Evolutionary conservation across 2,329 filamentous ascomycete species (phyloP), one percentile per base, ranked within the genome.

Genomic region (Elsinoe ampelina): DNA sequence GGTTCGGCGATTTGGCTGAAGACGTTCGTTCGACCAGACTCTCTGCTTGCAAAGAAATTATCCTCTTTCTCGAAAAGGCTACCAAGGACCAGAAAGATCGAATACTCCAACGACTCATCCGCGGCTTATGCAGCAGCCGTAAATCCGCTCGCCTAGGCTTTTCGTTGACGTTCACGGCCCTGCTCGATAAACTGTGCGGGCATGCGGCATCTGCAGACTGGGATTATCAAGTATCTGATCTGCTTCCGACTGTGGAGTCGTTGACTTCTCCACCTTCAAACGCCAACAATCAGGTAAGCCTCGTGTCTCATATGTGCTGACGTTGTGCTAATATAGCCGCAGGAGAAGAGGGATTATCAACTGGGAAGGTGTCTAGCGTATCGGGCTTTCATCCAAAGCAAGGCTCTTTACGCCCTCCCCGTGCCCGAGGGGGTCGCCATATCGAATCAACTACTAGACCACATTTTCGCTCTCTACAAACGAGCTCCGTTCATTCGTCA

Each of bases 141-240:
- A 95, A 95, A 73, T 89, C 88, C 11, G 89, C 92, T 15, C 81
- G 93, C 22, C 75, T 93, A 52, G 93, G 93, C 2, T 96, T 95
- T 69, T 52, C 48, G 12, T 34, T 52, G 15, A 34, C 48, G 13
- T 39, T 52, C 12, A 39, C 48, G 48, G 48, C 48, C 48, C 38
- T 52, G 12, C 51, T 74, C 78, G 60, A 81, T 80, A 0, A 73
- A 75, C 60, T 69, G 76, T 22, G 72, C 77, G 39, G 75, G 74
- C 34, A 77, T 77, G 22, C 48, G 48, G 48, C 48, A 38, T 26
- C 32, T 52, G 48, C 48, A 35, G 48, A 26, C 35, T 52, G 32
- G 32, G 52, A 74, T 78, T 60, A 81, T 81, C 0, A 73, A 75
- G 61, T 69, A 77, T 39, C 75, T 74, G 32, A 77, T 77, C 48